Evolutionary conservation across 352 stramenopile species (phyloP).

Genomic region (Globisporangium ultimum): DNA sequence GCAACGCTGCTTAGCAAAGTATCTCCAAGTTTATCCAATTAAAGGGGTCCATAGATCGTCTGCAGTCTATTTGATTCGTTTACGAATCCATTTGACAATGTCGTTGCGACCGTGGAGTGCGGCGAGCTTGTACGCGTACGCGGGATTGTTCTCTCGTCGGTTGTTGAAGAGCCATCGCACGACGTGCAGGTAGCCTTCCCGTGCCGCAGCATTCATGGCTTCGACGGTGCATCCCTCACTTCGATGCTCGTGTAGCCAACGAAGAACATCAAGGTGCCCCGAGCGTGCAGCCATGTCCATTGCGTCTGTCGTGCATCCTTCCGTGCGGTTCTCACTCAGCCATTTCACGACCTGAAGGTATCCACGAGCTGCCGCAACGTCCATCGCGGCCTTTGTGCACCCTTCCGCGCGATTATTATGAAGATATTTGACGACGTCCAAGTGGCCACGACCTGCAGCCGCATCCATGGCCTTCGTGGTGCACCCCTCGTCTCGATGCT

Average conservation of each 20-base stretch:
- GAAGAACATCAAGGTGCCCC: conserved; percentile 8
- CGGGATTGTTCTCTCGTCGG: conserved; percentile 7
- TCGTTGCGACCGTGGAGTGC: conserved; percentile 11
- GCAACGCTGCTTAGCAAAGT: background rate
- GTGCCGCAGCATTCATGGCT: conserved; percentile 10
- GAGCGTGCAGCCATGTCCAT: conserved; percentile 9
- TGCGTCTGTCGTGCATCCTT: conserved; percentile 8
- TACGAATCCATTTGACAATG: conserved; percentile 13
- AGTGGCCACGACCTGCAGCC: conserved; percentile 3
- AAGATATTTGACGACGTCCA: conserved; percentile 6
- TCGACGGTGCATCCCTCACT: conserved; percentile 10
- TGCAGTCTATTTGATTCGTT: conserved; percentile 4
- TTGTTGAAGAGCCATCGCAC: conserved; percentile 16
- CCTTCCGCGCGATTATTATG: conserved; percentile 6
- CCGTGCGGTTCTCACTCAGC: conserved; percentile 5
- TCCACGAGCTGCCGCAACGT: background rate
- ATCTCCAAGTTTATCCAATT: background rate
- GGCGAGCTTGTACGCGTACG: conserved; percentile 1
- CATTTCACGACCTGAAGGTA: conserved; percentile 9
- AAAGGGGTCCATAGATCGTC: too few species aligned
- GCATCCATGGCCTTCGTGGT: conserved; percentile 6
- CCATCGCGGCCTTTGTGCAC: conserved; percentile 7
- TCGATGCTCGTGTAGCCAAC: conserved; percentile 14
- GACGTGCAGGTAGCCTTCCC: conserved; percentile 10
- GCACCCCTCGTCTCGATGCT: background rate